These are phyloP conservation scores for Xylaria sp. DNA, from an alignment of 2,329 filamentous ascomycete species.

Conservation along the genomic window DNA sequence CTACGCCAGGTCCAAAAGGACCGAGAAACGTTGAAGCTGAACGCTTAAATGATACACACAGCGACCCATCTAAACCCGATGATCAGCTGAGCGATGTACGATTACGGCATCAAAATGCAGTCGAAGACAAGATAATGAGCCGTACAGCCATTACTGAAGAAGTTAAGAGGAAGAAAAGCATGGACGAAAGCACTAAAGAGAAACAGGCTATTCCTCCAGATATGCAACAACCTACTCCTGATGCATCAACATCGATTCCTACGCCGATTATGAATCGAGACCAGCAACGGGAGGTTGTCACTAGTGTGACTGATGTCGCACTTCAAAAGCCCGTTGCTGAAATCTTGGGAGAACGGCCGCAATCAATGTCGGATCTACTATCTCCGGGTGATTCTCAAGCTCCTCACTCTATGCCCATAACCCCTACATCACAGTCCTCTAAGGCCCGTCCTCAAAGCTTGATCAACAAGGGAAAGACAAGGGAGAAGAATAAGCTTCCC, in stretches of 20 bases:
- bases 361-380: conserved; percentile 22
- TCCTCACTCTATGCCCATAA: conserved; percentile 43
- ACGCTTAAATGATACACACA: background rate
- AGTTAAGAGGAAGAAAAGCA: background rate
- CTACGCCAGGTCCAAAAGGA: background rate
- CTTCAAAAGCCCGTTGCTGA: conserved; percentile 51
- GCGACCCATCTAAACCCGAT: background rate
- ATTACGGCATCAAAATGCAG: background rate
- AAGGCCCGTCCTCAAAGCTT: conserved; percentile 50
- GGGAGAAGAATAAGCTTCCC: conserved; percentile 73
- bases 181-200: background rate
- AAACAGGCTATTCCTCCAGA: conserved; percentile 7
- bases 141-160: background rate
- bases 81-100: background rate
- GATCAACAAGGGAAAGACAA: conserved; percentile 63
- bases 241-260: conserved; percentile 12
- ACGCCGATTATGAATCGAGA: conserved; percentile 4
- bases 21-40: background rate
- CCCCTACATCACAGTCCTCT: conserved; percentile 48
- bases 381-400: conserved; percentile 40
- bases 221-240: conserved; percentile 2
- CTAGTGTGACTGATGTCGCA: conserved; percentile 43
- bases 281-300: conserved; percentile 18
- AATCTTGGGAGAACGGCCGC: conserved; percentile 45
- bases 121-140: background rate